Percentiles rank a stretch among this genome's conserved stretches.
These are phyloP conservation scores for Myxozyma udenii DNA, from an alignment of 805 yeast species.

Conservation along the genomic window DNA sequence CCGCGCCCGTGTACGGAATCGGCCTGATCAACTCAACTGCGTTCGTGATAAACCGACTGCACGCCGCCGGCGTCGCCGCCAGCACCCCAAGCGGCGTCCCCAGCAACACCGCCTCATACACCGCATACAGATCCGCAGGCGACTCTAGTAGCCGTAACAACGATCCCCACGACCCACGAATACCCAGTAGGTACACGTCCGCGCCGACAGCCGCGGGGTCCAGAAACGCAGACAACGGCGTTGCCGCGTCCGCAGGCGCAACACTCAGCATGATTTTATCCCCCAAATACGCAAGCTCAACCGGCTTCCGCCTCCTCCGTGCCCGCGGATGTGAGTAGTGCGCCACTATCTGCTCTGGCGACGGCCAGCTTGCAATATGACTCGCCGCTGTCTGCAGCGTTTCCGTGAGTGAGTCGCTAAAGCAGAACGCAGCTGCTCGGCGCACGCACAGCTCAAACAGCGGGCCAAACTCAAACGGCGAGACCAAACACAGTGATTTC, in stretches of 20 bases:
- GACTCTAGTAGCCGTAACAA: slow-evolving; percentile 3
- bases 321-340: background rate
- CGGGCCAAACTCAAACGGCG: slow-evolving; percentile 22
- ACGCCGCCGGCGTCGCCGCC: slow-evolving; percentile 19
- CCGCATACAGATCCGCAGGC: slow-evolving; percentile 15
- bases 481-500: slow-evolving; percentile 13
- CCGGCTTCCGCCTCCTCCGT: slow-evolving; percentile 11
- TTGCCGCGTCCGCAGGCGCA: slow-evolving; percentile 10
- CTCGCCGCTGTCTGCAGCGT: slow-evolving; percentile 23
- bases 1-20: slow-evolving; percentile 23
- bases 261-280: slow-evolving; percentile 15
- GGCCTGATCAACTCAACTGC: slow-evolving; percentile 26
- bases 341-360: slow-evolving; percentile 14
- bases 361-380: slow-evolving; percentile 27
- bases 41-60: slow-evolving; percentile 21
- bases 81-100: slow-evolving; percentile 20
- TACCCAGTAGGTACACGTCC: slow-evolving; percentile 15
- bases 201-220: background rate
- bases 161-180: slow-evolving; percentile 21
- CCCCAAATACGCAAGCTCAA: slow-evolving; percentile 25
- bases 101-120: slow-evolving; percentile 17
- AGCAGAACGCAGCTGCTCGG: slow-evolving; percentile 6
- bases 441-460: slow-evolving; percentile 24
- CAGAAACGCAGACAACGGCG: slow-evolving; percentile 17
- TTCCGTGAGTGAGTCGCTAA: slow-evolving; percentile 6